phyloP scores from a whole-genome alignment of 305 asterid species.

The Fraxinus latifolia region DNA sequence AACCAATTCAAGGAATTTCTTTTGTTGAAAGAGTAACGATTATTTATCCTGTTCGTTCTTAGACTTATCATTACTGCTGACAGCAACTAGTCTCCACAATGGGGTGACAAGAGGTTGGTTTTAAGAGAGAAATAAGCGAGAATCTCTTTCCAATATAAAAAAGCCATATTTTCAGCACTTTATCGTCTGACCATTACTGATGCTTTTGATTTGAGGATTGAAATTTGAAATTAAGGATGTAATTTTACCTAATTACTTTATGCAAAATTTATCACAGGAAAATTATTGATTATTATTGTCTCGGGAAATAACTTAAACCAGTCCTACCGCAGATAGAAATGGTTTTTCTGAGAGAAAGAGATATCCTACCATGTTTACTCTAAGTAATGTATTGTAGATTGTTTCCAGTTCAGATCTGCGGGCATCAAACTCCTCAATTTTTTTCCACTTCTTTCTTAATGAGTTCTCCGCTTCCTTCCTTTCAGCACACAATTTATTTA shows the following conservation, averaged over 20 bases:
- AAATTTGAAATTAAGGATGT: neutral
- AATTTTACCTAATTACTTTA: neutral
- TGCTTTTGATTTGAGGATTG: neutral
- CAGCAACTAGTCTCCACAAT: neutral
- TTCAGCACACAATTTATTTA: conserved; percentile 82
- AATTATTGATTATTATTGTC: neutral
- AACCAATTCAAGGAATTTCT: neutral
- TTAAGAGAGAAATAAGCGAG: neutral
- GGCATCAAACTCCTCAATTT: conserved; percentile 91
- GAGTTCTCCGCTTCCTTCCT: conserved; percentile 97
- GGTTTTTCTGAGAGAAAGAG: neutral
- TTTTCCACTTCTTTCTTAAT: conserved; percentile 86
- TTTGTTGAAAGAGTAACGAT: neutral
- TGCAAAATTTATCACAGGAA: neutral
- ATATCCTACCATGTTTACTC: conserved; percentile 74
- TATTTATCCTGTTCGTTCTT: neutral
- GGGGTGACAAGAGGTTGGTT: neutral
- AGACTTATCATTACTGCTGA: neutral
- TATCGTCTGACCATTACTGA: neutral
- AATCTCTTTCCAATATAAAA: neutral
- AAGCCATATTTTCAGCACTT: neutral
- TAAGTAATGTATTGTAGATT: conserved; percentile 69
- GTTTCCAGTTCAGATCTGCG: conserved; percentile 90
- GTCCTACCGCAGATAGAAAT: neutral
- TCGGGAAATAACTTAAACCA: neutral